A percentile compares a stretch with the other conserved stretches of the same genome.
These are phyloP conservation scores for Ilyonectria sp. DNA, from an alignment of 2,329 filamentous ascomycete genomes.

Conservation along the genomic window DNA sequence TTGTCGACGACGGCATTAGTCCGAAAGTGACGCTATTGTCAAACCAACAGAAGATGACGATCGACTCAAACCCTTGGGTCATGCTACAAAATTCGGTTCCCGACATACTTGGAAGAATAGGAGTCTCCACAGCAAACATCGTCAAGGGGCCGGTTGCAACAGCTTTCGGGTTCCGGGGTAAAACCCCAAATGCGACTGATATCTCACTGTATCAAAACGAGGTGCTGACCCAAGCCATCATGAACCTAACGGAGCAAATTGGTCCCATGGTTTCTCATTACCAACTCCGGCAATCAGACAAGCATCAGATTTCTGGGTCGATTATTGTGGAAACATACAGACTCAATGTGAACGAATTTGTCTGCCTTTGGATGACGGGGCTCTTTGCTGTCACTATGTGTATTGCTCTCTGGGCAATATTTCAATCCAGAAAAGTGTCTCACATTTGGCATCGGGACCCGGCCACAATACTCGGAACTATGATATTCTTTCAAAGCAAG, in stretches of 20 bases:
- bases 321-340: background rate
- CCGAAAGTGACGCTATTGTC: background rate
- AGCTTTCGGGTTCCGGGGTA: background rate
- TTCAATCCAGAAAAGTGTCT: background rate
- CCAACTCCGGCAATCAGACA: background rate
- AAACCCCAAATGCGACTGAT: background rate
- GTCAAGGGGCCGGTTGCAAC: background rate
- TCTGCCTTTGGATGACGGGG: background rate
- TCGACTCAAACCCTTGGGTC: background rate
- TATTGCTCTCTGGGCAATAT: background rate
- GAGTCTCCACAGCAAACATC: background rate
- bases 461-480: background rate
- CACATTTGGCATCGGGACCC: slow-evolving; percentile 1
- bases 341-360: background rate
- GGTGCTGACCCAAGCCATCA: background rate
- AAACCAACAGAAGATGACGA: background rate
- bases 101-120: background rate
- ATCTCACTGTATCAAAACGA: background rate
- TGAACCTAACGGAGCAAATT: slow-evolving; percentile 1
- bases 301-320: background rate
- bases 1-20: slow-evolving; percentile 6
- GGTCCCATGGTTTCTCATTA: slow-evolving; percentile 2
- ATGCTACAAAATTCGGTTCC: background rate
- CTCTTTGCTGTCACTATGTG: background rate
- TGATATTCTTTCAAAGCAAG: background rate